Evolutionary conservation across 1,139 yeast genomes (phyloP), one percentile per base, ranked within the genome.

Genomic region (Yarrowia galli): DNA sequence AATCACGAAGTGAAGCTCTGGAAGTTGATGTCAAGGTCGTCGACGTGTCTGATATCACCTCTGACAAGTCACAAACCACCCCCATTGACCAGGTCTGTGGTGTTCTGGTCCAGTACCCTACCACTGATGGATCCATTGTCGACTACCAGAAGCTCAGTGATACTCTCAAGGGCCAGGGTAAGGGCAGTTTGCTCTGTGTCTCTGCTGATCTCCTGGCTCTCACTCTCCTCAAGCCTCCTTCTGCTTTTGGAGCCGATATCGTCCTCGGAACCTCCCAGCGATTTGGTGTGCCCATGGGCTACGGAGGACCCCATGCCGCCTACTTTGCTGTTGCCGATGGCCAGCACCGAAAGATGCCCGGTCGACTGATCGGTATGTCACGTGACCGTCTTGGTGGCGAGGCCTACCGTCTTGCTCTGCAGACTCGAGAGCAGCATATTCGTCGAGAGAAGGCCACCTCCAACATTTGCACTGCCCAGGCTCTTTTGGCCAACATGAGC

Each of bases 281-380:
- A 79, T 92, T 95, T 74, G 99, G 99, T 75, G 98, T 95, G 60
- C 98, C 99, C 69, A 86, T 93, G 80, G 99, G 98, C 16, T 95
- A 88, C 76, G 99, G 99, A 75, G 99, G 99, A 42, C 99, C 99
- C 7, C 99, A 95, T 78, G 99, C 99, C 67, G 99, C 97, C 0
- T 95, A 92, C 81, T 93, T 95, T 75, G 92, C 98, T 18, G 96
- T 96, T 65, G 83, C 87, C 32, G 85, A 87, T 70, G 84, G 87
- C 71, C 85, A 90, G 75, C 91, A 92, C 76, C 87, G 99, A 78
- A 93, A 93, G 79, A 92, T 95, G 78, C 99, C 99, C 4, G 99
- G 99, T 58, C 87, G 99, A 81, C 85, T 95, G 69, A 95, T 95
- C 68, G 99, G 99, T 75, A 88, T 91, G 67, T 88, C 97, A 64